Base-by-base conservation (phyloP, 2,329 filamentous ascomycete genomes). In the Neonectria ditissima region DNA sequence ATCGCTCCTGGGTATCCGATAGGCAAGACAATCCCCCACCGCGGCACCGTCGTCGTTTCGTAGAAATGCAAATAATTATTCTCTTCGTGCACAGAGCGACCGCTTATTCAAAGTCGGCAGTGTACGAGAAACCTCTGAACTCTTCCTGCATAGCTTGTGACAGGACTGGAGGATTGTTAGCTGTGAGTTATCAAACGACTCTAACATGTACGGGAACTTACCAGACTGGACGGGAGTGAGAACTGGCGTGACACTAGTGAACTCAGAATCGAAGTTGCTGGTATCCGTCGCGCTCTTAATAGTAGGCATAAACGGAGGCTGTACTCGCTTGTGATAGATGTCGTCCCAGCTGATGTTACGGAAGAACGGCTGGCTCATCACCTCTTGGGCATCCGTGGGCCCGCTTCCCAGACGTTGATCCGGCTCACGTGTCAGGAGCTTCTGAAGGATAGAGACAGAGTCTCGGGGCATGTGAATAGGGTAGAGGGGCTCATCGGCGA, bases 121-220 rank as follows among this genome's bases (percentile, higher is more conserved):
- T 96, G 81, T 99, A 99, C 26, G 95, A 98, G 84, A 99, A 99
- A 70, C 96, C 96, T 63, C 96, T 90, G 91, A 99, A 99, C 79
- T 99, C 94, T 83, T 99, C 96, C 83, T 99, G 96, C 94, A 98
- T 98, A 45, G 94, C 93, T 84, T 98, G 96, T 28, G 95, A 97
- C 68, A 99, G 87, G 47, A 99, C 96, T 97, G 16, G 71, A 48
- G 5, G 14, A 8, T 4, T 26, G 61, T 78, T 68, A 81, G 75
- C 51, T 62, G 20, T 62, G 63, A n/a, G 67, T 6, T 7, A 18
- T 16, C 2, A 28, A 1, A 24, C n/a, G 24, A 5, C 13, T 30
- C 18, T 22, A 43, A 7, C 8, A 14, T 18, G 4, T 8, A 37
- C 39, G n/a, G 22, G 55, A 62, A 85, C 92, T 83, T 91, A 97